A percentile compares a stretch with the other conserved stretches of the same genome.
phyloP scores from a whole-genome alignment of 257 asterid species.

The Cordia subcordata region DNA sequence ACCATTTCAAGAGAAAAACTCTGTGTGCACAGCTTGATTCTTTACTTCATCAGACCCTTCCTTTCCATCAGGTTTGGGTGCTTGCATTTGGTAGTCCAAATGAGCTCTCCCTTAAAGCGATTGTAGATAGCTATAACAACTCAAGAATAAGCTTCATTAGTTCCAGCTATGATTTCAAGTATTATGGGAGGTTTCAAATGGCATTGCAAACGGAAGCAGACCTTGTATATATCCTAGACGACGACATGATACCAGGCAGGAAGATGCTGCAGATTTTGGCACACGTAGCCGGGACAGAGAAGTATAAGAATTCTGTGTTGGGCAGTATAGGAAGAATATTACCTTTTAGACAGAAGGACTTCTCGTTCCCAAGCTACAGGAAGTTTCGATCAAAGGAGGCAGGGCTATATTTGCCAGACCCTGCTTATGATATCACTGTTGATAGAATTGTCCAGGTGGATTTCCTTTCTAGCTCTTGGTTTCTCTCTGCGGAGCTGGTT shows the following conservation, averaged over 20 bases:
- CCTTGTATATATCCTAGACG: constrained; percentile 75
- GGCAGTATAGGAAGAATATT: constrained; percentile 93
- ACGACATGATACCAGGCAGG: constrained; percentile 89
- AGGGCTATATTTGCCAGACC: constrained; percentile 92
- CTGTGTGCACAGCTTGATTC: constrained; percentile 84
- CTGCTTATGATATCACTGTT: constrained; percentile 78
- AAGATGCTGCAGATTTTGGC: constrained; percentile 77
- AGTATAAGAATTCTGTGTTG: constrained; percentile 74
- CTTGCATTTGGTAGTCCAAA: constrained; percentile 91
- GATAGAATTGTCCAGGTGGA: constrained; percentile 84
- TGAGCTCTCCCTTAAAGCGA: constrained; percentile 46
- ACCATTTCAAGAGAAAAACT: constrained; percentile 88
- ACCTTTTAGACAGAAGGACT: constrained; percentile 82
- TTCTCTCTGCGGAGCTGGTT: constrained; percentile 78
- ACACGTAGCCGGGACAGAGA: constrained; percentile 84
- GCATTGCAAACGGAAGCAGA: constrained; percentile 87
- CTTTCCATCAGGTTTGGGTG: constrained; percentile 87
- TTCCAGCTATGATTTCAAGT: constrained; percentile 83
- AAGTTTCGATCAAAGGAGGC: constrained; percentile 89
- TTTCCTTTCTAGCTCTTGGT: constrained; percentile 93
- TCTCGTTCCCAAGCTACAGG: constrained; percentile 78
- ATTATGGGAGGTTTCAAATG: constrained; percentile 92
- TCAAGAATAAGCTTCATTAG: constrained; percentile 70
- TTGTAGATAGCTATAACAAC: constrained; percentile 61
- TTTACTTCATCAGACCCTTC: constrained; percentile 68